Evolutionary conservation across 352 stramenopile genomes (phyloP).

Genomic region (Pythium scleroteichum): DNA sequence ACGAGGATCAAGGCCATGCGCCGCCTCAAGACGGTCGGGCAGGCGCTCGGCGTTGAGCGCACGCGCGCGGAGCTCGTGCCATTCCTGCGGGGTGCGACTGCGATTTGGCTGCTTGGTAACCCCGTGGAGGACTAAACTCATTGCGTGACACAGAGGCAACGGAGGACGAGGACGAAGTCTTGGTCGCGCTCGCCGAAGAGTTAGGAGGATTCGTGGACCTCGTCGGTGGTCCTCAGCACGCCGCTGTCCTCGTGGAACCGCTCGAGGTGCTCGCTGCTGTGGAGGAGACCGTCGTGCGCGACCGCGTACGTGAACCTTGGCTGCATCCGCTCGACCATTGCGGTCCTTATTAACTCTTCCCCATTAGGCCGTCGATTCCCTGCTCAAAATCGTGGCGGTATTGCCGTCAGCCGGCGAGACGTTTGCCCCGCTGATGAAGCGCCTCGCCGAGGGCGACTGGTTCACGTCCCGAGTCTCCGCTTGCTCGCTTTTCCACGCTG

Average conservation of each 20-base stretch:
- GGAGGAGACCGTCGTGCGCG: constrained; percentile 94
- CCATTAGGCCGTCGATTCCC: constrained; percentile 57
- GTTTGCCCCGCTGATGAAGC: constrained; percentile 77
- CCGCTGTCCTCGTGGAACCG: constrained; percentile 77
- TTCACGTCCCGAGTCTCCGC: constrained; percentile 89
- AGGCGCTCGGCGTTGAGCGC: constrained; percentile 86
- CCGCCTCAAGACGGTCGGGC: constrained; percentile 88
- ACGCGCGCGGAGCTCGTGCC: constrained; percentile 85
- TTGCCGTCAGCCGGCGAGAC: constrained; percentile 62
- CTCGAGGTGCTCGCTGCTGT: constrained; percentile 91
- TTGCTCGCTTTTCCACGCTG: constrained; percentile 78
- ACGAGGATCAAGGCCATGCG: constrained; percentile 94
- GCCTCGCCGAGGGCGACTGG: constrained; percentile 83
- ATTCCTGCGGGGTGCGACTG: constrained; percentile 74
- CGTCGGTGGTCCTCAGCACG: constrained; percentile 70
- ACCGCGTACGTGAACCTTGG: constrained; percentile 42
- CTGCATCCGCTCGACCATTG: background rate
- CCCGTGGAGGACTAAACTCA: background rate
- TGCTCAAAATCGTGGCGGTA: constrained; percentile 74
- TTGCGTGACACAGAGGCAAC: constrained; percentile 52
- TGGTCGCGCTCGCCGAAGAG: constrained; percentile 90
- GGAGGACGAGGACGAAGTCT: constrained; percentile 93
- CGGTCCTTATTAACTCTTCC: too few species aligned
- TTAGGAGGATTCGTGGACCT: constrained; percentile 90
- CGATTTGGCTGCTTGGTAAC: background rate